Percentiles rank a stretch among this genome's conserved stretches.
phyloP scores from a whole-genome alignment of 257 asterid genomes.

The Prunella vulgaris region DNA sequence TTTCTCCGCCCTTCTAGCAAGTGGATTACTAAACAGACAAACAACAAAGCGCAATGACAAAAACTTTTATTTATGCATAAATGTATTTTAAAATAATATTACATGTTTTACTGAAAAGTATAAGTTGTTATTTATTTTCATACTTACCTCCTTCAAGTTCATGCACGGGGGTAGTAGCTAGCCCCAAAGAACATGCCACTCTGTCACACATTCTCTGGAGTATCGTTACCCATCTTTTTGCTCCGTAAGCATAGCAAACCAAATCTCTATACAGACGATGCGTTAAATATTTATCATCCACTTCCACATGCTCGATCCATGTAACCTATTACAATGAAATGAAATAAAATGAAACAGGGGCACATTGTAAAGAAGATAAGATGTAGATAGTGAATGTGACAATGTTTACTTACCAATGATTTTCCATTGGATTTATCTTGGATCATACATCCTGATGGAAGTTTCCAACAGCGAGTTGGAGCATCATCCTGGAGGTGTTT shows the following conservation, averaged over 20 bases:
- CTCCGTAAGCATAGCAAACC: constrained; percentile 61
- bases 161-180: constrained; percentile 20
- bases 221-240: constrained; percentile 56
- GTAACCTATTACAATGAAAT: constrained; percentile 42
- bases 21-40: constrained; percentile 36
- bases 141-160: constrained; percentile 61
- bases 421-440: constrained; percentile 52
- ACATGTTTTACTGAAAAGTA: too few species aligned
- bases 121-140: too few species aligned
- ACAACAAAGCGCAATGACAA: too few species aligned
- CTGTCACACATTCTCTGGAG: constrained; percentile 65
- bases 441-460: constrained; percentile 74
- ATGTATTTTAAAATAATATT: too few species aligned
- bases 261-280: constrained; percentile 56
- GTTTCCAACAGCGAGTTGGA: constrained; percentile 49
- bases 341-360: neutral
- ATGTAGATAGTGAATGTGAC: neutral
- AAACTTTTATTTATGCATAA: neutral
- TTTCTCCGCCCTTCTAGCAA: constrained; percentile 38
- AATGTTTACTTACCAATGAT: constrained; percentile 44
- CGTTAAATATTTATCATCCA: constrained; percentile 47
- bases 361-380: neutral
- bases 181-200: constrained; percentile 30
- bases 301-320: constrained; percentile 85
- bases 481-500: constrained; percentile 32